Evolutionary conservation across 257 asterid species (phyloP), one percentile per base, ranked within the genome.

Genomic region (Thymus mandschuricus): DNA sequence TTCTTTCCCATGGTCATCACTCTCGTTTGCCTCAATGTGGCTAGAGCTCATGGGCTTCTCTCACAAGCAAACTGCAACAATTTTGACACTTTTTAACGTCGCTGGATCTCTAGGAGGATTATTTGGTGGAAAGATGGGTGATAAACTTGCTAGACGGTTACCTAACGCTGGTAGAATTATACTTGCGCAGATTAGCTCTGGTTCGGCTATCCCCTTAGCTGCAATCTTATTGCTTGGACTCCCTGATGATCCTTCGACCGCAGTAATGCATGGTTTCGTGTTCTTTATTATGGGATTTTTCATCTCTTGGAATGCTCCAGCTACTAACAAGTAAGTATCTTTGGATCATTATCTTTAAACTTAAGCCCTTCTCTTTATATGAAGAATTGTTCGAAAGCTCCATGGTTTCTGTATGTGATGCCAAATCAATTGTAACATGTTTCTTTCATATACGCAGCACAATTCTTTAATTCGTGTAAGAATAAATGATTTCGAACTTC

Each of bases 111-210:
- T 91, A 28, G 97, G 96, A 12, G 86, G 89, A 5, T 73, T 93
- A 75, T 84, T 91, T 65, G 97, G 98, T 10, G 98, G 98, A 35
- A 84, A 75, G 68, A 85, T 89, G 94, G 98, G 96, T 10, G 98
- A 93, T 66, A 3, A 67, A 6, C 82, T 93, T 48, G 85, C 96
- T 3, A 80, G 75, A 72, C 72, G 79, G n/a, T 76, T 87, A 5
- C 98, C 97, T 8, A 86, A 93, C 70, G 75, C 87, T 10, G 97
- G 98, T 33, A 82, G 98, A 72, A 89, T 91, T 44, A 82, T 88
- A 33, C 79, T 91, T 1, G 69, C 98, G 0, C 98, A 94, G 78
- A 85, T 94, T 30, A 94, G 98, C 84, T 81, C 98, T 3, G 96
- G 89, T 31, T 87, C 96, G 0, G 92, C 88, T 3, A 80, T 94